Percentiles rank a stretch among this genome's conserved stretches.
Conservation (phyloP, 805 yeast genomes). For the Saturnispora hagleri region DNA sequence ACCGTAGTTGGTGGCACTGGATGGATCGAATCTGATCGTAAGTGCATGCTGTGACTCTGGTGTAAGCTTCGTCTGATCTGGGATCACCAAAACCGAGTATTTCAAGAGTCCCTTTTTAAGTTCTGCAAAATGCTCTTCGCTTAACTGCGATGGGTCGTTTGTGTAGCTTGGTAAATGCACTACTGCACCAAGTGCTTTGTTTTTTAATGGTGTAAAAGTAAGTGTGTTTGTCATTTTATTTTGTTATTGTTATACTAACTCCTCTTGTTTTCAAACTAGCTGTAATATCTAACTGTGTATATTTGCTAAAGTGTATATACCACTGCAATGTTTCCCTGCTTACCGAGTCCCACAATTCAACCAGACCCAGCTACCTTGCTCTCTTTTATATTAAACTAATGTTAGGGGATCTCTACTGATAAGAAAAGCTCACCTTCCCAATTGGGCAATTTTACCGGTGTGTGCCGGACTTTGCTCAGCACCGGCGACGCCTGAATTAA, state of each 20-base stretch:
- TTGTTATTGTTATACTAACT: no score
- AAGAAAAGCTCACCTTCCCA: neutral
- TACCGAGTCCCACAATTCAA: no score
- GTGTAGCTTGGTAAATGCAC: slow-evolving; percentile 57
- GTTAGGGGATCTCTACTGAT: neutral
- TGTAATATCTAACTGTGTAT: no score
- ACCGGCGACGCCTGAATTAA: neutral
- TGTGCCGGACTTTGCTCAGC: neutral
- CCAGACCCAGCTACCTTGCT: neutral
- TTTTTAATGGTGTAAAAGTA: slow-evolving; percentile 38
- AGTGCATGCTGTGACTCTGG: slow-evolving; percentile 71
- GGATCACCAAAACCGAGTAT: slow-evolving; percentile 66
- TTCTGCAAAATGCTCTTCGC: slow-evolving; percentile 52
- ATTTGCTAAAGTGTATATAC: no score
- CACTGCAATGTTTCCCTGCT: no score
- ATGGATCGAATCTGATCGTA: slow-evolving; percentile 72
- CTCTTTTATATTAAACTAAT: neutral
- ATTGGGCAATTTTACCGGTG: neutral
- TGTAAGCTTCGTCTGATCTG: slow-evolving; percentile 54
- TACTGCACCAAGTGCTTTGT: slow-evolving; percentile 59
- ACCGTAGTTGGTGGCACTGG: slow-evolving; percentile 63
- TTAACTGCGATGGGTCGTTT: slow-evolving; percentile 63
- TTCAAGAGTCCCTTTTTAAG: slow-evolving; percentile 58
- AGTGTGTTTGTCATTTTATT: slow-evolving; percentile 5
- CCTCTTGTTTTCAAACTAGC: no score